A percentile compares a stretch with the other conserved stretches of the same genome.
Evolutionary conservation across 2,329 filamentous ascomycete species (phyloP).

Genomic region (Xylaria sp.): DNA sequence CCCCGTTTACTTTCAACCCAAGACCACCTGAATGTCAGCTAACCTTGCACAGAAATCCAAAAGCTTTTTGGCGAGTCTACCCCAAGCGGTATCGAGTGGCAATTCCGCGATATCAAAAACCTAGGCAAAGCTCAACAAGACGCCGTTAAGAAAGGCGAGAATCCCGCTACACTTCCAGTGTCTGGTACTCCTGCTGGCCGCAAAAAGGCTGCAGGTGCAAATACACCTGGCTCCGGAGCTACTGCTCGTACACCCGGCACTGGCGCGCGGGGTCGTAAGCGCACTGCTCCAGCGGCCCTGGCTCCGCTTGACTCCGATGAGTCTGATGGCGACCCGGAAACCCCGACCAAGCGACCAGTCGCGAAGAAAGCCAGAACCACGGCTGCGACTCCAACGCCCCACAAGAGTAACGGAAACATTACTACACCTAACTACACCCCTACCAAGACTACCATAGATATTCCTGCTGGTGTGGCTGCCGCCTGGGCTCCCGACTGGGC

Average conservation of each 20-base stretch:
- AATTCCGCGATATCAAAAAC: slow-evolving; percentile 67
- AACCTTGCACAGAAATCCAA: slow-evolving; percentile 61
- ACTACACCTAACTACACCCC: neutral
- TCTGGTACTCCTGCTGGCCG: slow-evolving; percentile 37
- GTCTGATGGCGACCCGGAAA: slow-evolving; percentile 18
- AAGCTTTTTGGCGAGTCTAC: slow-evolving; percentile 71
- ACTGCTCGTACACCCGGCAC: slow-evolving; percentile 37
- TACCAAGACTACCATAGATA: neutral
- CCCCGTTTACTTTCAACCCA: neutral
- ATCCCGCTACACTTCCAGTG: slow-evolving; percentile 57
- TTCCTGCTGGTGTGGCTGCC: neutral
- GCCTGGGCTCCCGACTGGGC: neutral
- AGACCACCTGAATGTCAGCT: neutral
- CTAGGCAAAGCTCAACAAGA: slow-evolving; percentile 61
- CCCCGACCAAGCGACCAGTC: slow-evolving; percentile 33
- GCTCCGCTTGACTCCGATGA: slow-evolving; percentile 39
- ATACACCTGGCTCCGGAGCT: slow-evolving; percentile 31
- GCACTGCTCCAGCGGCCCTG: slow-evolving; percentile 26
- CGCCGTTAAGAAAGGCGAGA: slow-evolving; percentile 57
- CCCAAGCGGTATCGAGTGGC: slow-evolving; percentile 67
- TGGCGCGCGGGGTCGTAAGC: slow-evolving; percentile 14
- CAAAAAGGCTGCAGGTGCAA: neutral
- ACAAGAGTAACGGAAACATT: neutral
- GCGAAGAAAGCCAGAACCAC: slow-evolving; percentile 23
- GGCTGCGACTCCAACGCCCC: slow-evolving; percentile 26